A percentile compares a stretch with the other conserved stretches of the same genome.
Conservation (phyloP, 768 basidiomycete species). For the Leccinum broughii region DNA sequence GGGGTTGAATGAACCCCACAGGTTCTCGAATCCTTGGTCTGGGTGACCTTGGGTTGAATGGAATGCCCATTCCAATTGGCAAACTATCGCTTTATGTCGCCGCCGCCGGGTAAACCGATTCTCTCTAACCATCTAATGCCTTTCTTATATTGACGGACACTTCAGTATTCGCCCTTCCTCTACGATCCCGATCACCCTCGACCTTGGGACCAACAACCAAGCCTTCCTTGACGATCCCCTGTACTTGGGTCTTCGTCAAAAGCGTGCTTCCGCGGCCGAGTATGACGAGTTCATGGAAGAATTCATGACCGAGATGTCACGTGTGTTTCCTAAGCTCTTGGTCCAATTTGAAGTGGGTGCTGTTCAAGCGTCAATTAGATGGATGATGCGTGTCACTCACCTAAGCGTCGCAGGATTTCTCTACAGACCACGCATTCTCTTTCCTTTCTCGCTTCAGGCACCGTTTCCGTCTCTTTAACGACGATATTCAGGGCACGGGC, state of each 20-base stretch:
- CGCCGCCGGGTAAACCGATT: constrained; percentile 70
- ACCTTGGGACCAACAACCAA: constrained; percentile 88
- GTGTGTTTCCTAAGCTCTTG: constrained; percentile 75
- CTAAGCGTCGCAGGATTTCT: constrained; percentile 65
- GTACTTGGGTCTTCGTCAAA: constrained; percentile 83
- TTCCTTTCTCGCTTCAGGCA: constrained; percentile 78
- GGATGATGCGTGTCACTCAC: neutral
- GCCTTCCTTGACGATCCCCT: constrained; percentile 80
- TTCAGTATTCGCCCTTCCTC: constrained; percentile 71
- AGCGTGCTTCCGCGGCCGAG: constrained; percentile 59
- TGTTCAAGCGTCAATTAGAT: neutral
- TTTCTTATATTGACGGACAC: constrained; percentile 1
- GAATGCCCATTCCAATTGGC: constrained; percentile 89
- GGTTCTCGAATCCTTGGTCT: constrained; percentile 89
- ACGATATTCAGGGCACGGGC: constrained; percentile 91
- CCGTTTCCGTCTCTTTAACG: constrained; percentile 82
- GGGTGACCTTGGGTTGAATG: constrained; percentile 80
- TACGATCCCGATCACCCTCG: constrained; percentile 81
- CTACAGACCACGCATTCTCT: constrained; percentile 87
- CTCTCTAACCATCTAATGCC: neutral
- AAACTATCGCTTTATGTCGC: constrained; percentile 90
- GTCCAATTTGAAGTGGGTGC: constrained; percentile 76
- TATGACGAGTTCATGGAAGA: constrained; percentile 89
- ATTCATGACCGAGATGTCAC: constrained; percentile 83
- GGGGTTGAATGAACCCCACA: constrained; percentile 23